Percentiles rank a stretch among this genome's conserved stretches.
Evolutionary conservation across 139 green algal genomes (phyloP).

Genomic region (Trebouxia sp.): DNA sequence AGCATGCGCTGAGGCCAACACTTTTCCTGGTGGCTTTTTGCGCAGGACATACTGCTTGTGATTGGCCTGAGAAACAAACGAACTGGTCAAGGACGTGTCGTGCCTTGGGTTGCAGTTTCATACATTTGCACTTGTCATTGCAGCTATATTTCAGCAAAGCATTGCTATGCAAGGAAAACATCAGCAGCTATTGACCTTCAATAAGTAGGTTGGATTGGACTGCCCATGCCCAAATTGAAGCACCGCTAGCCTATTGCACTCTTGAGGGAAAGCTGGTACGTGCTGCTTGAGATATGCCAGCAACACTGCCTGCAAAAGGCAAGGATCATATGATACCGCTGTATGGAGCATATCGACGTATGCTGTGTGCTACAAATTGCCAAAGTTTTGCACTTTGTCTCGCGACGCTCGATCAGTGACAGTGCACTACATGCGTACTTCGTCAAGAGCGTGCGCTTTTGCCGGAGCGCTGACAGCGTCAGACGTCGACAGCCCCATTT

Average conservation of each 20-base stretch:
- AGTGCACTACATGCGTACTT: not conserved
- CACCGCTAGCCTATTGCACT: slow-evolving; percentile 19
- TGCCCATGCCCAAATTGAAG: slow-evolving; percentile 88
- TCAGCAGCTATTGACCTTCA: too few species aligned
- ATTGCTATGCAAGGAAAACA: too few species aligned
- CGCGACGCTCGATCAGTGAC: too few species aligned
- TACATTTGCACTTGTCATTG: too few species aligned
- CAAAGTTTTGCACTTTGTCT: too few species aligned
- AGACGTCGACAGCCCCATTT: not conserved
- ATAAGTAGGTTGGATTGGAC: slow-evolving; percentile 95
- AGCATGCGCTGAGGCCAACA: slow-evolving; percentile 92
- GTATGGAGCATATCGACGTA: too few species aligned
- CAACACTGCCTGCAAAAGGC: not conserved
- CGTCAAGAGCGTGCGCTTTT: not conserved
- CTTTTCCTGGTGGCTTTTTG: slow-evolving; percentile 93
- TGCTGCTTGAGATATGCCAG: not conserved
- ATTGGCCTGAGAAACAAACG: slow-evolving; percentile 38
- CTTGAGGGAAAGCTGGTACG: not conserved
- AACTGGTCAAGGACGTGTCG: too few species aligned
- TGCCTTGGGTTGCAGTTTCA: too few species aligned
- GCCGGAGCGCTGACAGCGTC: slow-evolving; percentile 9
- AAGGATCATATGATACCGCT: too few species aligned
- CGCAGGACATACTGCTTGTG: slow-evolving; percentile 76
- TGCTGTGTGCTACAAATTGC: too few species aligned
- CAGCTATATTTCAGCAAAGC: not conserved